These are phyloP conservation scores for Penicillium parvum DNA, from an alignment of 495 filamentous ascomycete genomes.

Conservation along the genomic window DNA sequence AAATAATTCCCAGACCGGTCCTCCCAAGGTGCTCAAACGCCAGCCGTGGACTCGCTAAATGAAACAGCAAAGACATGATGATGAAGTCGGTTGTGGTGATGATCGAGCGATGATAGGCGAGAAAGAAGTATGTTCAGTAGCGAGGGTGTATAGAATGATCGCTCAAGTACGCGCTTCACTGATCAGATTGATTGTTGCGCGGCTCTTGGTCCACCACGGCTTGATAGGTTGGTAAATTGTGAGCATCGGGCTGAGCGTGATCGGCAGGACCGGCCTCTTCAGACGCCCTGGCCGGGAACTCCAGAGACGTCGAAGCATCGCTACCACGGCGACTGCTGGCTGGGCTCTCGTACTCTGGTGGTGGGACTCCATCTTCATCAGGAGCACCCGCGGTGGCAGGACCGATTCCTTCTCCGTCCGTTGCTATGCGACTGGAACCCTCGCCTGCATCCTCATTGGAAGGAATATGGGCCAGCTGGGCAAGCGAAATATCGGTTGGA, in stretches of 20 bases:
- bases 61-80: conserved; percentile 16
- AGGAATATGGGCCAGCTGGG: conserved; percentile 65
- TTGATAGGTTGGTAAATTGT: conserved; percentile 23
- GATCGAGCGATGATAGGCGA: background rate
- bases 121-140: conserved; percentile 15
- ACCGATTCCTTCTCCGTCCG: conserved; percentile 19
- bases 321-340: conserved; percentile 55
- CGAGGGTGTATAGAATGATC: conserved; percentile 3
- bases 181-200: conserved; percentile 4
- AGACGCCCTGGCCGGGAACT: conserved; percentile 21
- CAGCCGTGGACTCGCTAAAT: conserved; percentile 27
- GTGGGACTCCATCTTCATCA: conserved; percentile 34
- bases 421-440: conserved; percentile 56
- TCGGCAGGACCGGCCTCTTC: conserved; percentile 31
- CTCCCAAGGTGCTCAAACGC: conserved; percentile 21
- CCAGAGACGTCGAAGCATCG: conserved; percentile 23
- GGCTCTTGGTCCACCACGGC: conserved; percentile 21
- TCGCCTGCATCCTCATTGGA: conserved; percentile 75
- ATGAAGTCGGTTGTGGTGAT: background rate
- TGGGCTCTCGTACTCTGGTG: conserved; percentile 74
- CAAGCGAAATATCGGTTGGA: conserved; percentile 95
- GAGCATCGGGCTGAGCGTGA: conserved; percentile 11
- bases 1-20: conserved; percentile 8
- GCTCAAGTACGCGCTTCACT: conserved; percentile 25
- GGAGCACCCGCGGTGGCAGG: conserved; percentile 2